Evolutionary conservation across 1,139 yeast species (phyloP), one percentile per base, ranked within the genome.

Genomic region (Hyphopichia burtonii): DNA sequence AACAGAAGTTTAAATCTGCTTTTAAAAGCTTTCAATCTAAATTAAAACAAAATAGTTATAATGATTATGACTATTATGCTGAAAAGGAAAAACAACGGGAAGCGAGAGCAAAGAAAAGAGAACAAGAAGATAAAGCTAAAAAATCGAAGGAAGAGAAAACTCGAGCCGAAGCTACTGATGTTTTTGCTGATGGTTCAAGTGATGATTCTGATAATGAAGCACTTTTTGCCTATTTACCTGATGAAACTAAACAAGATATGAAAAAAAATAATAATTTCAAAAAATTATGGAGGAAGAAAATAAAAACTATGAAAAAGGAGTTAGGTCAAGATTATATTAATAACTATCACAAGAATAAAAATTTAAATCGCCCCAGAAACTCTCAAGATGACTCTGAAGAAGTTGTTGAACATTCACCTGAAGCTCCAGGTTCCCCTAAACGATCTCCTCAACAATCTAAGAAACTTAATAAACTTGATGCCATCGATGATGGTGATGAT

Each of bases 31-130:
- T 71, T 22, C 66, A 61, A 40, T 54, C 54, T 6, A 63, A 59
- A 42, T 47, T 68, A 39, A 67, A 66, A 3, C 64, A 61, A 45
- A 65, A 63, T 35, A 63, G 67, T 40, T 68, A 68, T 43, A 50
- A 60, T 16, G 58, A 63, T 31, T 71, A 68, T 47, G 74, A 71
- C 49, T 72, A 71, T 49, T 70, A 66, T 43, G 58, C 58, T 33
- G 52, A 60, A 42, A 52, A 54, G 36, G 42, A 42, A 19, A 45
- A 45, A 31, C 42, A 49, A 34, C 45, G 40, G 7, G 51, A 46
- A 19, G 33, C 20, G 15, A 17, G 33, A 11, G 35, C 36, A 10
- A 18, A 22, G 22, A 37, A 35, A 3, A 43, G 4, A 11, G 28
- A 25, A 25, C n/a, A 25, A 39, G 14, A 20, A 20, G 47, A 46